phyloP scores from a whole-genome alignment of 2,329 filamentous ascomycete species.

The Shiraia bambusicola region DNA sequence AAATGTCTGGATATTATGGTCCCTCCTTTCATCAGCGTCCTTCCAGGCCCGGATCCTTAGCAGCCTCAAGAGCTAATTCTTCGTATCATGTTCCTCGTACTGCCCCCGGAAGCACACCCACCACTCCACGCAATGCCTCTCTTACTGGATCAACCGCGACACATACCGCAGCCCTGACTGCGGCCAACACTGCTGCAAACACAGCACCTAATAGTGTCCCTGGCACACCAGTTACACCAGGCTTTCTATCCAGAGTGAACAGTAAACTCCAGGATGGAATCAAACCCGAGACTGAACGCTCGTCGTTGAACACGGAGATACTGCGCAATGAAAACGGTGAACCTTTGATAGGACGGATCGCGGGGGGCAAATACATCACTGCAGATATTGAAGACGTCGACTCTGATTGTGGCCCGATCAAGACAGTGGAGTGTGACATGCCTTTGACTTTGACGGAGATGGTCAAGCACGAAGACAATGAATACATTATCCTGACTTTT shows the following conservation, averaged over 20 bases:
- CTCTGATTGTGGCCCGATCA: constrained; percentile 26
- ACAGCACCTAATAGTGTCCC: constrained; percentile 10
- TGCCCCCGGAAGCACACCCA: constrained; percentile 9
- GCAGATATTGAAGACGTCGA: constrained; percentile 26
- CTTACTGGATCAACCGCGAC: constrained; percentile 12
- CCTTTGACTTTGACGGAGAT: constrained; percentile 29
- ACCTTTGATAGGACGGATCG: constrained; percentile 22
- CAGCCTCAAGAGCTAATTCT: constrained; percentile 17
- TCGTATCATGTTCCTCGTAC: constrained; percentile 12
- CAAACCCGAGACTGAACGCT: constrained; percentile 2
- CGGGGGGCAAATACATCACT: constrained; percentile 26
- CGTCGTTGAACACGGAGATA: constrained; percentile 17
- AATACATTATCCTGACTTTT: constrained; percentile 29
- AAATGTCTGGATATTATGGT: constrained; percentile 21
- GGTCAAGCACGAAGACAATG: constrained; percentile 26
- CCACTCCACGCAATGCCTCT: constrained; percentile 15
- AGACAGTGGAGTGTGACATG: constrained; percentile 30
- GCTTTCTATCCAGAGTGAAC: constrained; percentile 15
- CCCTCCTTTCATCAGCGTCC: constrained; percentile 14
- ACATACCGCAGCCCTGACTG: constrained; percentile 13
- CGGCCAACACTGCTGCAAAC: constrained; percentile 15
- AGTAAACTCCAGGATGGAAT: constrained; percentile 11
- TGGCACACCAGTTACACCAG: constrained; percentile 13
- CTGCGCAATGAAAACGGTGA: constrained; percentile 28
- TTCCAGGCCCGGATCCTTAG: constrained; percentile 14